Evolutionary conservation across 441 rosid genomes (phyloP), one percentile per base, ranked within the genome.

Genomic region (Raphanus hybrid): DNA sequence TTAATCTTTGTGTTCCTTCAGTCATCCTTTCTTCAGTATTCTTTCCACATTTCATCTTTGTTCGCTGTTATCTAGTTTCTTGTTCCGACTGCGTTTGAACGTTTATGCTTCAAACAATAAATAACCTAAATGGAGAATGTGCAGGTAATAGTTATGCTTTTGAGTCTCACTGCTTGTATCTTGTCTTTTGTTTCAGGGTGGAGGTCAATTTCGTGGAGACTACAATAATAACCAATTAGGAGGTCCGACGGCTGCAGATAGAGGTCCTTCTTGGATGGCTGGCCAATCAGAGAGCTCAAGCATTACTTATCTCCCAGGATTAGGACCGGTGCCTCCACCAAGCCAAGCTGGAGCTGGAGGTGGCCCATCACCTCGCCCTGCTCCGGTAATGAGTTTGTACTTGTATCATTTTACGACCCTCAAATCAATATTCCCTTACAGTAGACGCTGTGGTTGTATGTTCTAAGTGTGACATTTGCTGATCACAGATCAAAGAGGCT

Each of bases 181-280:
- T 45, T 72, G 71, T 54, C 20, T 74, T 20, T 65, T 60, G 27
- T 59, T 64, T 59, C 84, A 92, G 99, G 87, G 78, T 0, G 96
- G 88, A 71, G 89, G 88, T 78, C 85, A 89, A 14, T 91, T 83
- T 82, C 57, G 87, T 32, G 96, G 91, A 64, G 70, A 84, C 11
- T 95, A 90, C 43, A 89, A 79, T 81, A 84, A 79, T 86, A 88
- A 83, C 82, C 96, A 87, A 69, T 75, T 75, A 73, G 91, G 91
- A 54, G 83, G 81, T 70, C 63, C 88, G n/a, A 82, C 86, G 86
- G 91, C 88, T 75, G 79, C 81, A 23, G 98, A 93, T 67, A 82
- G 98, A 85, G 96, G 92, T 78, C 75, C 96, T 57, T 82, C 92
- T 50, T 90, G 94, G 98, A 87, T 89, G 82, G 71, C 89, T 64